Evolutionary conservation across 495 filamentous ascomycete species (phyloP).

Genomic region (Aspergillus leporis): DNA sequence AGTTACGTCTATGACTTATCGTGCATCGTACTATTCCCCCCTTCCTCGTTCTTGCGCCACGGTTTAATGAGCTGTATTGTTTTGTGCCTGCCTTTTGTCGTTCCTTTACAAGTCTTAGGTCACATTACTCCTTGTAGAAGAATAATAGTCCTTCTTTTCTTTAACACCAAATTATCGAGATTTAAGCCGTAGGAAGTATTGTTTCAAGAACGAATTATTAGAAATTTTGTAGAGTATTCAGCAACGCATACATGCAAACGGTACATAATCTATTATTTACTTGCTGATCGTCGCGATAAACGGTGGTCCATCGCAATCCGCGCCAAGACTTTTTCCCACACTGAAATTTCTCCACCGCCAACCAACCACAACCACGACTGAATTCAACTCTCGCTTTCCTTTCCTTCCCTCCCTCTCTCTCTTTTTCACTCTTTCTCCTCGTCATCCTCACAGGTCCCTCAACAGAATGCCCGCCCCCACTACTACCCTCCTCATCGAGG

Average conservation of each 20-base stretch:
- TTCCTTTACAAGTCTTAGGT: background rate
- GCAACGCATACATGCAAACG: too few relatives aligned
- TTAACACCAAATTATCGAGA: background rate
- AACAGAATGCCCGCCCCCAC: slow-evolving; percentile 52
- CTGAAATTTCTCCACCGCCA: slow-evolving; percentile 53
- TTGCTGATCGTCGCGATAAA: background rate
- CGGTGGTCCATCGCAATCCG: background rate
- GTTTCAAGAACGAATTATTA: too few relatives aligned
- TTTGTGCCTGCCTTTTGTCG: background rate
- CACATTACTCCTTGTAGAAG: background rate
- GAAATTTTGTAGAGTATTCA: too few relatives aligned
- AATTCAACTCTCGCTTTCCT: slow-evolving; percentile 20
- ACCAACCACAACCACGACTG: slow-evolving; percentile 23
- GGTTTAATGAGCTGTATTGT: background rate
- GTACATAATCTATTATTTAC: background rate
- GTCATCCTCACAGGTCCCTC: slow-evolving; percentile 19
- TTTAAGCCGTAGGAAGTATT: background rate
- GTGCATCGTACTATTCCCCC: slow-evolving; percentile 25
- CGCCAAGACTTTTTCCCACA: slow-evolving; percentile 52
- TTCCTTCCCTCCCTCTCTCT: slow-evolving; percentile 23
- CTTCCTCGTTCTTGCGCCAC: slow-evolving; percentile 9
- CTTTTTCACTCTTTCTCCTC: slow-evolving; percentile 15
- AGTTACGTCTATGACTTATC: slow-evolving; percentile 7
- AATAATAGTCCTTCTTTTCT: slow-evolving; percentile 6
- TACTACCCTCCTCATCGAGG: slow-evolving; percentile 82